phyloP scores from a whole-genome alignment of 371 early-diverging fungal species.

The Mucor saturninus region DNA sequence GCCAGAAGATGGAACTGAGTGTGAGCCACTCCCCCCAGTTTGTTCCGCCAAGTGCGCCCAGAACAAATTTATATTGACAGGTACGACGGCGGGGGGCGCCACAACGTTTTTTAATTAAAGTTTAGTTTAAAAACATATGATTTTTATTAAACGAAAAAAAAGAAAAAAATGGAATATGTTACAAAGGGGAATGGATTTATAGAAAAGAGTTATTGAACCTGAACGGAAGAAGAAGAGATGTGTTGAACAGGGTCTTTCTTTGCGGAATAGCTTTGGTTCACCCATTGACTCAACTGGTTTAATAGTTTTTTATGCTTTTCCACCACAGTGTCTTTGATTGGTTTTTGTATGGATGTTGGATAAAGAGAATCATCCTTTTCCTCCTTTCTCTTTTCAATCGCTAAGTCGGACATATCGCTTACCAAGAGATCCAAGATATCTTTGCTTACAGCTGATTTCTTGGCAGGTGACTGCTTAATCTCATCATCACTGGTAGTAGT shows the following conservation, averaged over 20 bases:
- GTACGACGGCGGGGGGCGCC: no score
- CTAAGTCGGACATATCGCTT: conserved; percentile 24
- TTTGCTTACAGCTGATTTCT: conserved; percentile 27
- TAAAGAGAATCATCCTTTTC: conserved; percentile 8
- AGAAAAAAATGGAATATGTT: background rate
- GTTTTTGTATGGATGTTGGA: background rate
- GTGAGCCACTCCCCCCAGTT: no score
- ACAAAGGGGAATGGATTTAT: background rate
- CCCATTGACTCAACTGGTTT: conserved; percentile 25
- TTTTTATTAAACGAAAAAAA: background rate
- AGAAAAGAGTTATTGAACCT: conserved; percentile 4
- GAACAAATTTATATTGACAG: no score
- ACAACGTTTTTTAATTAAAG: no score
- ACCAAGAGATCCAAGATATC: conserved; percentile 30
- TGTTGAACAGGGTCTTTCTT: background rate
- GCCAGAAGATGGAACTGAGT: no score
- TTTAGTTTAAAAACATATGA: no score
- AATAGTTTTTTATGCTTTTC: conserved; percentile 24
- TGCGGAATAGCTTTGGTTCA: conserved; percentile 10
- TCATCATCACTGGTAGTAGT: background rate
- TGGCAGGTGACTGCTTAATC: conserved; percentile 11
- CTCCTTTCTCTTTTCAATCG: conserved; percentile 15
- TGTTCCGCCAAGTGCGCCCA: no score
- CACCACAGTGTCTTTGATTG: background rate
- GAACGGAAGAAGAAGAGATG: conserved; percentile 10